Evolutionary conservation across 768 basidiomycete species (phyloP).

Genomic region (Pulveroboletus sp.): DNA sequence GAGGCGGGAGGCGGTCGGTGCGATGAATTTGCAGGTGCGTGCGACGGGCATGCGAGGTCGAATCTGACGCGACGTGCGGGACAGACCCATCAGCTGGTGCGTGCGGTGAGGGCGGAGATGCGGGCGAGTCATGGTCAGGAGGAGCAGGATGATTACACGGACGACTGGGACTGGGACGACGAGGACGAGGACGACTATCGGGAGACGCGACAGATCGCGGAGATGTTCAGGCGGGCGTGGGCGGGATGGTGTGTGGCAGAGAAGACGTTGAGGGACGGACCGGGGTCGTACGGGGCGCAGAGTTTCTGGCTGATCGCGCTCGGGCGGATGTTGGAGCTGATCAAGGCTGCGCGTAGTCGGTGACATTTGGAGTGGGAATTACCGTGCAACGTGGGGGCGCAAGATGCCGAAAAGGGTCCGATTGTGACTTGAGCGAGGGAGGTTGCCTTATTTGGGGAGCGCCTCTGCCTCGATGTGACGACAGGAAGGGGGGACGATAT

Average conservation of each 20-base stretch:
- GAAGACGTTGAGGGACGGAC: constrained; percentile 23
- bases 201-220: constrained; percentile 27
- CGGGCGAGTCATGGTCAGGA: constrained; percentile 15
- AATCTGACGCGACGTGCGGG: constrained; percentile 3
- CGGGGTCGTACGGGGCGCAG: constrained; percentile 36
- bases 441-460: constrained; percentile 10
- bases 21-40: constrained; percentile 45
- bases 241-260: constrained; percentile 42
- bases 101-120: constrained; percentile 35
- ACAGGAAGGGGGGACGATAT: constrained; percentile 21
- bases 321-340: constrained; percentile 38
- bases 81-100: constrained; percentile 39
- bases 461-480: constrained; percentile 25
- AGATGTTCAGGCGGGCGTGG: constrained; percentile 40
- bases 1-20: constrained; percentile 35
- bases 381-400: constrained; percentile 23
- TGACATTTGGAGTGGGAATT: not conserved
- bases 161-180: constrained; percentile 25
- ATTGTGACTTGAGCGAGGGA: constrained; percentile 32
- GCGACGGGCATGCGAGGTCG: not conserved
- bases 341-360: constrained; percentile 25
- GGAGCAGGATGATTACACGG: constrained; percentile 27
- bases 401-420: constrained; percentile 18
- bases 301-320: constrained; percentile 46
- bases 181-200: constrained; percentile 30